Evolutionary conservation across 805 yeast genomes (phyloP).

Genomic region (Candida maesae): DNA sequence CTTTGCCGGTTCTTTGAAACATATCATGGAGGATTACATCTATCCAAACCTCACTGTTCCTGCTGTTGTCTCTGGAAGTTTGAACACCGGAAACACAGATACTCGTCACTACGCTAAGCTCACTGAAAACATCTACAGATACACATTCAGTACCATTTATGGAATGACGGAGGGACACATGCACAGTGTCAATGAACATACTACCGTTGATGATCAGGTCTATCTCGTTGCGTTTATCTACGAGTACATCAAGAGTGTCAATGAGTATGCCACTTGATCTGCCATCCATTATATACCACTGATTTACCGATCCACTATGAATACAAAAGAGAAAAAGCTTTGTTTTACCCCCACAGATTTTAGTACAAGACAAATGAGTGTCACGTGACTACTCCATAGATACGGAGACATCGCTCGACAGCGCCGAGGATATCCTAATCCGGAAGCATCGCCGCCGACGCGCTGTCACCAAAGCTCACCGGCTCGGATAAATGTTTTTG

Average conservation of each 20-base stretch:
- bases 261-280: constrained; percentile 18
- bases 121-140: constrained; percentile 58
- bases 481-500: too few relatives aligned
- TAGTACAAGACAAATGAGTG: too few relatives aligned
- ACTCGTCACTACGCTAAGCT: constrained; percentile 63
- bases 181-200: constrained; percentile 60
- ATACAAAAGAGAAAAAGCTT: too few relatives aligned
- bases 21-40: constrained; percentile 54
- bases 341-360: too few relatives aligned
- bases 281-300: too few relatives aligned
- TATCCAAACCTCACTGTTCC: constrained; percentile 32
- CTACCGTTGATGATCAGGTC: constrained; percentile 48
- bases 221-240: constrained; percentile 47
- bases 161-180: constrained; percentile 33
- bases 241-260: constrained; percentile 42
- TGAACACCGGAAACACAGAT: constrained; percentile 71
- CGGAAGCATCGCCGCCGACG: too few relatives aligned
- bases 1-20: constrained; percentile 60
- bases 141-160: constrained; percentile 43
- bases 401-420: too few relatives aligned
- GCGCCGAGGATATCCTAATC: too few relatives aligned
- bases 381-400: too few relatives aligned
- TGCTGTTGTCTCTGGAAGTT: constrained; percentile 50
- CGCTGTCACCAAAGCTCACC: too few relatives aligned
- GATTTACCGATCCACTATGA: too few relatives aligned